Evolutionary conservation across 1,284 basidiomycete genomes (phyloP).

Genomic region (Sutorius eximius): DNA sequence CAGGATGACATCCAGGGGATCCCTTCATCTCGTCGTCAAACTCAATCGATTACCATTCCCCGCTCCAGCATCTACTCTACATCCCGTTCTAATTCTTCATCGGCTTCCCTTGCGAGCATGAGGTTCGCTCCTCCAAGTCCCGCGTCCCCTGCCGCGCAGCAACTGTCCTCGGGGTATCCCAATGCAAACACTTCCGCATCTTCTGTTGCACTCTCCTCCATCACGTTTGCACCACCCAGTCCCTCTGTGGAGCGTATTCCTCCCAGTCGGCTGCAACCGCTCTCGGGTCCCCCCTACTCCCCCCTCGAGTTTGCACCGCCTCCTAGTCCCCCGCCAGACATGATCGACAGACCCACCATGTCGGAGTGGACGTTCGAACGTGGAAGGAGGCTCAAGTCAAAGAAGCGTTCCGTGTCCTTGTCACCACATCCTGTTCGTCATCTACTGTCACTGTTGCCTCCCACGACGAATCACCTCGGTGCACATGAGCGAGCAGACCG

Average conservation of each 20-base stretch:
- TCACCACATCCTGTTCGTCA: conserved; percentile 24
- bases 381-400: conserved; percentile 11
- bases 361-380: conserved; percentile 36
- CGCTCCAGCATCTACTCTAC: conserved; percentile 19
- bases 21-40: conserved; percentile 12
- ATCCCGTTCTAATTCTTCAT: conserved; percentile 18
- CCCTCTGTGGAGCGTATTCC: conserved; percentile 15
- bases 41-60: conserved; percentile 24
- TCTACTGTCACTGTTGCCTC: conserved; percentile 37
- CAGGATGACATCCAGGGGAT: conserved; percentile 3
- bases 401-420: conserved; percentile 29
- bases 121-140: conserved; percentile 35
- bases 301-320: conserved; percentile 33
- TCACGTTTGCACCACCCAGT: conserved; percentile 32
- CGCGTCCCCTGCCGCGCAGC: conserved; percentile 1
- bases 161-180: conserved; percentile 8
- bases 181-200: conserved; percentile 13
- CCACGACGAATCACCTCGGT: conserved; percentile 67
- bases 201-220: conserved; percentile 25
- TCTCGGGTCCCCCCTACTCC: conserved; percentile 27
- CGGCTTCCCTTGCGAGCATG: conserved; percentile 30
- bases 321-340: conserved; percentile 21
- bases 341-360: conserved; percentile 37
- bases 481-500: conserved; percentile 70
- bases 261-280: conserved; percentile 12